A percentile compares a stretch with the other conserved stretches of the same genome.
Conservation (phyloP, 169 alveolate species). For the Eimeria sp. region DNA sequence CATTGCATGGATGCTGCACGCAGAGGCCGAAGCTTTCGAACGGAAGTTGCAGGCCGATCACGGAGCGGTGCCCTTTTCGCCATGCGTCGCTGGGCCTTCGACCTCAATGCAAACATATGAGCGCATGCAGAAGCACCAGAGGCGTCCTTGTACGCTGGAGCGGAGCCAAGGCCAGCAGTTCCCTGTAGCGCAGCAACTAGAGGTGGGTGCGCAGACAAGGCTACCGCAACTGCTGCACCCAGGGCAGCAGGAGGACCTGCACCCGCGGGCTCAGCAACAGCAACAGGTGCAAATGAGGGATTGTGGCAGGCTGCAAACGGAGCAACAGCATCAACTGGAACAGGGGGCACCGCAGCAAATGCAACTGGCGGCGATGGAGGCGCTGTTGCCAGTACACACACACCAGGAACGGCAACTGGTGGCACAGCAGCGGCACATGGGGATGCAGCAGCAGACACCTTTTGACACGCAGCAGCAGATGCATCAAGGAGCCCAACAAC, state of each 20-base stretch:
- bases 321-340: not conserved
- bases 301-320: not conserved
- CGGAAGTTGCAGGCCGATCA: not conserved
- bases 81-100: not conserved
- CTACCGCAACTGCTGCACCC: not conserved
- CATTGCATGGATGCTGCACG: not conserved
- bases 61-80: not conserved
- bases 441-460: not conserved
- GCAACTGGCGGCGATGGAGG: not conserved
- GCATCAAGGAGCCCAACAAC: not conserved
- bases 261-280: not conserved
- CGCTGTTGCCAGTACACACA: not conserved
- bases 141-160: not conserved
- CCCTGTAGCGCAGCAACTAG: not conserved
- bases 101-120: not conserved
- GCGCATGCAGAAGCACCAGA: not conserved
- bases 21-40: not conserved
- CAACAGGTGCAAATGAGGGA: not conserved
- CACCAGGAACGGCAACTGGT: not conserved
- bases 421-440: not conserved
- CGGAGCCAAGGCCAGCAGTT: not conserved
- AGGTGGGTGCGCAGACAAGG: not conserved
- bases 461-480: not conserved
- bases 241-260: conserved; percentile 8
- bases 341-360: not conserved